Percentiles rank a stretch among this genome's conserved stretches.
Conservation (phyloP, 306 rosid species). For the Fragaria ananassa region DNA sequence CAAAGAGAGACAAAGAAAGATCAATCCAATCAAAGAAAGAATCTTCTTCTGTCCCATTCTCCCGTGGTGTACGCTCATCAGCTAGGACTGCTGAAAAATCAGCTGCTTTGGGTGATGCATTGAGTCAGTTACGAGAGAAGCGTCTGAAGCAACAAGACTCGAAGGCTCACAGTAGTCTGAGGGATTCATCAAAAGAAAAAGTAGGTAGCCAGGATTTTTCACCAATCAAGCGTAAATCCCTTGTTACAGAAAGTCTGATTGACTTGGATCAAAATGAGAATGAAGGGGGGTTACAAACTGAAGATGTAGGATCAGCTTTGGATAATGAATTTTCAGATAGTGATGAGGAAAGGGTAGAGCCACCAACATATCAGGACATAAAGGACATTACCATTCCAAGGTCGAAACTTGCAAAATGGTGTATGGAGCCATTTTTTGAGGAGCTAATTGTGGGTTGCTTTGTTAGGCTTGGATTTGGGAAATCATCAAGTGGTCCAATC, state of each 20-base stretch:
- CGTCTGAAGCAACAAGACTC: constrained; percentile 46
- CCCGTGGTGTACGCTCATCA: constrained; percentile 47
- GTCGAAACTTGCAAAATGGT: constrained; percentile 60
- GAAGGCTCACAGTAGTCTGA: constrained; percentile 16
- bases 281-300: constrained; percentile 33
- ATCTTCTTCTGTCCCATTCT: constrained; percentile 22
- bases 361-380: constrained; percentile 43
- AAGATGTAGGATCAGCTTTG: constrained; percentile 39
- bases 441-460: constrained; percentile 60
- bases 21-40: constrained; percentile 23
- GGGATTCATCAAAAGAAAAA: constrained; percentile 20
- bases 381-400: constrained; percentile 57
- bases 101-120: constrained; percentile 43
- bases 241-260: constrained; percentile 23
- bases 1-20: constrained; percentile 38
- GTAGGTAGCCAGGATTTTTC: constrained; percentile 22
- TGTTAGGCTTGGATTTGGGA: constrained; percentile 63
- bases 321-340: constrained; percentile 40
- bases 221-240: constrained; percentile 19
- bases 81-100: constrained; percentile 49
- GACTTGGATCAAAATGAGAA: constrained; percentile 48
- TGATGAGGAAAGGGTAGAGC: constrained; percentile 44
- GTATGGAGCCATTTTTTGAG: constrained; percentile 64
- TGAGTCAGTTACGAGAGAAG: constrained; percentile 51
- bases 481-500: constrained; percentile 39